These are phyloP conservation scores for Plasmodium chabaudi DNA, from an alignment of 169 alveolate species.

Conservation along the genomic window DNA sequence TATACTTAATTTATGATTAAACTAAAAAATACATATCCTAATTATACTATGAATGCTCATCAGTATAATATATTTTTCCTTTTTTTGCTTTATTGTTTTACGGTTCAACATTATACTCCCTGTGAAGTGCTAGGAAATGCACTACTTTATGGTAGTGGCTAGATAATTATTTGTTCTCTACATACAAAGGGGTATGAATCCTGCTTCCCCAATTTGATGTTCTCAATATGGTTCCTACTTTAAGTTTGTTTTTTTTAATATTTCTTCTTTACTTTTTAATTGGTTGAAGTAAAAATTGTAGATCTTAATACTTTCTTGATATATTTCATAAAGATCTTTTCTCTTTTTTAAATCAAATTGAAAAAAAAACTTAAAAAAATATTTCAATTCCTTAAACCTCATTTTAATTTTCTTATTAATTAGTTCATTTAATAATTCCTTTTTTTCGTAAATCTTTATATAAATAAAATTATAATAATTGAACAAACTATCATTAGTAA, in stretches of 20 bases:
- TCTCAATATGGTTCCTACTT: no score
- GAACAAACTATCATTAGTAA: slow-evolving; percentile 27
- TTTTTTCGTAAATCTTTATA: slow-evolving; percentile 38
- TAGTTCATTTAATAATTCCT: slow-evolving; percentile 17
- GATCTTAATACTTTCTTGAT: neutral
- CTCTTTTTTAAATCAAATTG: slow-evolving; percentile 57
- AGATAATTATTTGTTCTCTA: no score
- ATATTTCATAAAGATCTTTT: slow-evolving; percentile 21
- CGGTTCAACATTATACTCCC: no score
- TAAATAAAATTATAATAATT: slow-evolving; percentile 44
- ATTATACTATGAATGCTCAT: slow-evolving; percentile 10
- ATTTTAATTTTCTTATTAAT: slow-evolving; percentile 15
- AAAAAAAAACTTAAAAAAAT: slow-evolving; percentile 31
- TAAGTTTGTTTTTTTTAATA: no score
- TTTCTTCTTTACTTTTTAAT: neutral
- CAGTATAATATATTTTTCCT: slow-evolving; percentile 14
- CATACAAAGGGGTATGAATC: no score
- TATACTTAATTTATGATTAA: neutral
- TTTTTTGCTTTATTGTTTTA: no score
- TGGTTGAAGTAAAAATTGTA: slow-evolving; percentile 9
- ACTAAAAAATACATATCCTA: slow-evolving; percentile 22
- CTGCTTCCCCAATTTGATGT: no score
- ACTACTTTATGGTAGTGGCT: no score
- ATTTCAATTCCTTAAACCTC: slow-evolving; percentile 1
- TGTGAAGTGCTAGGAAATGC: no score